Conservation (phyloP, 768 basidiomycete genomes). For the Royoungia palumana region DNA sequence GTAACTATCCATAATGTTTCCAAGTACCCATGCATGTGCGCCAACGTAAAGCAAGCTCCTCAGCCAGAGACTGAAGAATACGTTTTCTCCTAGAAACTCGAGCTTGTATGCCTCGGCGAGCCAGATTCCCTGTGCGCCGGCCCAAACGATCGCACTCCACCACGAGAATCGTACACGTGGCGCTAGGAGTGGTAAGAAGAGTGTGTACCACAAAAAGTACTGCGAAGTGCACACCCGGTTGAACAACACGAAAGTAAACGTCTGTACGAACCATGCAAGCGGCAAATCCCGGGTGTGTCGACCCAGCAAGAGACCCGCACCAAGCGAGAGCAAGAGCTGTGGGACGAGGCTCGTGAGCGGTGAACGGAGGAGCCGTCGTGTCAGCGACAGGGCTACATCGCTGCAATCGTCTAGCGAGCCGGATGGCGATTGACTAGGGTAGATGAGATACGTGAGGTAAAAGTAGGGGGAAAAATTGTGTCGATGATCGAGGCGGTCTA, state of each 20-base stretch:
- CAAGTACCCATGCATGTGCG: slow-evolving; percentile 80
- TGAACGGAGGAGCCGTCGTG: slow-evolving; percentile 54
- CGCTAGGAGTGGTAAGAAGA: slow-evolving; percentile 80
- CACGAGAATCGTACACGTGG: slow-evolving; percentile 58
- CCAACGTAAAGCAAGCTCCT: slow-evolving; percentile 70
- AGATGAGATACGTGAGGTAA: slow-evolving; percentile 88
- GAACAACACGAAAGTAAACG: slow-evolving; percentile 87
- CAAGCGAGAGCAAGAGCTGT: slow-evolving; percentile 70
- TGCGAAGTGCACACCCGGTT: slow-evolving; percentile 98
- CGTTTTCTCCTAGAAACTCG: slow-evolving; percentile 79
- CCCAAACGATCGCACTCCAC: slow-evolving; percentile 59
- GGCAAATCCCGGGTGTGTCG: slow-evolving; percentile 55
- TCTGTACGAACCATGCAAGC: slow-evolving; percentile 91
- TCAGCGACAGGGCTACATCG: slow-evolving; percentile 25
- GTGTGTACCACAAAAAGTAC: slow-evolving; percentile 98
- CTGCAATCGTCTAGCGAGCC: slow-evolving; percentile 9
- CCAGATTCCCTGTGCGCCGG: slow-evolving; percentile 82
- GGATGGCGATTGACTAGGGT: slow-evolving; percentile 41
- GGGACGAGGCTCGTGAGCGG: slow-evolving; percentile 81
- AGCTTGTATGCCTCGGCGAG: slow-evolving; percentile 85
- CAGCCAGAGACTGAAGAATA: slow-evolving; percentile 74
- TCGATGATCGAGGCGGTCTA: slow-evolving; percentile 88
- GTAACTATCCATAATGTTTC: slow-evolving; percentile 55
- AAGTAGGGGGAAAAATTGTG: slow-evolving; percentile 99
- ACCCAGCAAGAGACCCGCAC: slow-evolving; percentile 72